Evolutionary conservation across 176 grass and related monocot genomes (phyloP).

Genomic region (Bothriochloa decipiens): DNA sequence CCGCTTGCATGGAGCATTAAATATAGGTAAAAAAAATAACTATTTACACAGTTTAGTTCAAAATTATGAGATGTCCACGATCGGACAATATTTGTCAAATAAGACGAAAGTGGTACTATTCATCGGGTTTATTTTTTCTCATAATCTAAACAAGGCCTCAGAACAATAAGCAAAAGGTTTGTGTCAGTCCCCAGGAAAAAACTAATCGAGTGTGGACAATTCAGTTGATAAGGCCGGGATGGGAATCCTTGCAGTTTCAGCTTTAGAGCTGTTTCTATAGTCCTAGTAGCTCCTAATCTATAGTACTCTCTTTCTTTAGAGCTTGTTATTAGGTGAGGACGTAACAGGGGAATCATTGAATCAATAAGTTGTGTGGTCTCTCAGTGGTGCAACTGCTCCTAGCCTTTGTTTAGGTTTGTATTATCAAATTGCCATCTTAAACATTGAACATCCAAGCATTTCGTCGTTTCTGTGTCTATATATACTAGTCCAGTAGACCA

Average conservation of each 20-base stretch:
- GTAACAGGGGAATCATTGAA: neutral
- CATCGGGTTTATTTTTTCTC: too few relatives aligned
- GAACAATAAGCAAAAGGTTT: neutral
- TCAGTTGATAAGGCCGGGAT: neutral
- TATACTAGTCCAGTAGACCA: neutral
- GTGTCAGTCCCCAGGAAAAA: neutral
- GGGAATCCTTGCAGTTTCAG: slow-evolving; percentile 8
- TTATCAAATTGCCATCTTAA: neutral
- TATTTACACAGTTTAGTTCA: too few relatives aligned
- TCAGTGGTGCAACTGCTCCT: neutral
- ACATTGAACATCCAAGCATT: neutral
- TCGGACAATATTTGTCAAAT: too few relatives aligned
- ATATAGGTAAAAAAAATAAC: too few relatives aligned
- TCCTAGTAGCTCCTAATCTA: too few relatives aligned
- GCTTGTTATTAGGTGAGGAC: neutral
- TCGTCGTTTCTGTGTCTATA: neutral
- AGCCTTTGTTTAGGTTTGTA: neutral
- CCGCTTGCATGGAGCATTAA: too few relatives aligned
- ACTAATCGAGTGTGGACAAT: neutral
- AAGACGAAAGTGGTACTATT: too few relatives aligned
- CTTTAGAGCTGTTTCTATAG: too few relatives aligned
- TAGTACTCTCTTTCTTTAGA: too few relatives aligned
- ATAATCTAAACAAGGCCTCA: too few relatives aligned
- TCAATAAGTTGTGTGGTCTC: too few relatives aligned
- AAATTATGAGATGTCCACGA: too few relatives aligned